A percentile compares a stretch with the other conserved stretches of the same genome.
Evolutionary conservation across 106 monocot genomes (phyloP).

Genomic region (Dioscorea dumetorum): DNA sequence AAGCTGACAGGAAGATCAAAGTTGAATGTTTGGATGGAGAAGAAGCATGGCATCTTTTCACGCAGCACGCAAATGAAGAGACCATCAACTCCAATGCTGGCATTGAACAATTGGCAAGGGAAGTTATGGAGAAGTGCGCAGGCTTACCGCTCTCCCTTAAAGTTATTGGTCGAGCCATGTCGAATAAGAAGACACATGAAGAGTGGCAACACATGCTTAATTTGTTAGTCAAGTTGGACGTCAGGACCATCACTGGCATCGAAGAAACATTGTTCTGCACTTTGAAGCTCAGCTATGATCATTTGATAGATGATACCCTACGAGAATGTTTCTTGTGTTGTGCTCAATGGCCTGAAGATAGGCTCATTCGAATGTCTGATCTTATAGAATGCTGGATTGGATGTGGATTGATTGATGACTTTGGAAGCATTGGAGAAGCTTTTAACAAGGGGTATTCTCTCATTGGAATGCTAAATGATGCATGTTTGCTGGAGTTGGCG

Average conservation of each 20-base stretch:
- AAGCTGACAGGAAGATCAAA: not conserved
- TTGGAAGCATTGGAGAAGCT: not conserved
- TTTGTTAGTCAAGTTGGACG: not conserved
- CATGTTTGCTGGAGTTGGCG: constrained; percentile 7
- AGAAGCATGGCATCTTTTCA: constrained; percentile 6
- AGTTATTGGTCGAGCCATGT: not conserved
- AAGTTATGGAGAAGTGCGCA: constrained; percentile 2
- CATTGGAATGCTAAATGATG: not conserved
- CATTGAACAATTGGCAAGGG: not conserved
- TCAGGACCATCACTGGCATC: not conserved
- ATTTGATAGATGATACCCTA: not conserved
- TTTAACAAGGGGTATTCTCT: not conserved
- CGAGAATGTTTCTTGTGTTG: constrained; percentile 26
- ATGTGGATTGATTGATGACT: constrained; percentile 1
- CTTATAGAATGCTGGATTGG: constrained; percentile 24
- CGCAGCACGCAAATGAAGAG: not conserved
- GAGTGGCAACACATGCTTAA: not conserved
- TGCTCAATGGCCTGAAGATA: constrained; percentile 21
- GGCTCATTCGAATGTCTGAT: not conserved
- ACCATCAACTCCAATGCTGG: not conserved
- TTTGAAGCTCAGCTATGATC: constrained; percentile 20
- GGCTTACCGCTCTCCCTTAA: constrained; percentile 11
- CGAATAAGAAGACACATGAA: not conserved
- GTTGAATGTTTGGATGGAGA: not conserved
- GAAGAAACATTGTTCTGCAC: not conserved